A percentile compares a stretch with the other conserved stretches of the same genome.
These are phyloP conservation scores for Picochlorum sp. DNA, from an alignment of 139 green algal species.

Conservation along the genomic window DNA sequence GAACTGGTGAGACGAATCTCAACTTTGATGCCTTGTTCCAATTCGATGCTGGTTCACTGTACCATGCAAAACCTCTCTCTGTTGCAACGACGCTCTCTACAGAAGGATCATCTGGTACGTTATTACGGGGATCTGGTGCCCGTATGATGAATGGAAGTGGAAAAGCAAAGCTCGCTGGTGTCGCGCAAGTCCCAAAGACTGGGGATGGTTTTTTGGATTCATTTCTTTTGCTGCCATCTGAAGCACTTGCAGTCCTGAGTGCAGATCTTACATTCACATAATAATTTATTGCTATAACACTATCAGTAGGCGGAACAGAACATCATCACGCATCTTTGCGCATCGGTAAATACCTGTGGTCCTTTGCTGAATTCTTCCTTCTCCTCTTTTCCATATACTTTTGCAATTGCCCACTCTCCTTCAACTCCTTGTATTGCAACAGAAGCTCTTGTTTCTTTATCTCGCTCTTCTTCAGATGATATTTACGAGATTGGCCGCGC, in stretches of 20 bases:
- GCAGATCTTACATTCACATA: constrained; percentile 24
- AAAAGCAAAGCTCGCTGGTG: constrained; percentile 23
- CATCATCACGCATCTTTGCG: not conserved
- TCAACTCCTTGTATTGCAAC: constrained; percentile 70
- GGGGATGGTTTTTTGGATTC: constrained; percentile 56
- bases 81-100: constrained; percentile 61
- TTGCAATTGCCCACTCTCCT: constrained; percentile 58
- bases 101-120: constrained; percentile 35
- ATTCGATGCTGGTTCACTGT: constrained; percentile 52
- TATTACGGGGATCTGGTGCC: constrained; percentile 23
- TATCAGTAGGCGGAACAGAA: too few species aligned
- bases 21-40: constrained; percentile 59
- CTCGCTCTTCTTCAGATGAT: constrained; percentile 61
- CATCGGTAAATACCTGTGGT: constrained; percentile 64
- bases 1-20: constrained; percentile 53
- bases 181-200: constrained; percentile 47
- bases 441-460: constrained; percentile 52
- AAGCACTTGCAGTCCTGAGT: constrained; percentile 54
- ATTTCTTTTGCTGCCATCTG: constrained; percentile 72
- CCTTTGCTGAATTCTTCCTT: constrained; percentile 79
- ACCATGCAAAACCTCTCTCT: constrained; percentile 41
- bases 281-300: not conserved
- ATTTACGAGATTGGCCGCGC: constrained; percentile 60
- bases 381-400: constrained; percentile 78
- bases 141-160: constrained; percentile 20